Percentiles rank a stretch among this genome's conserved stretches.
phyloP scores from a whole-genome alignment of 148 eudicot species.

The Suaeda aralocaspica region DNA sequence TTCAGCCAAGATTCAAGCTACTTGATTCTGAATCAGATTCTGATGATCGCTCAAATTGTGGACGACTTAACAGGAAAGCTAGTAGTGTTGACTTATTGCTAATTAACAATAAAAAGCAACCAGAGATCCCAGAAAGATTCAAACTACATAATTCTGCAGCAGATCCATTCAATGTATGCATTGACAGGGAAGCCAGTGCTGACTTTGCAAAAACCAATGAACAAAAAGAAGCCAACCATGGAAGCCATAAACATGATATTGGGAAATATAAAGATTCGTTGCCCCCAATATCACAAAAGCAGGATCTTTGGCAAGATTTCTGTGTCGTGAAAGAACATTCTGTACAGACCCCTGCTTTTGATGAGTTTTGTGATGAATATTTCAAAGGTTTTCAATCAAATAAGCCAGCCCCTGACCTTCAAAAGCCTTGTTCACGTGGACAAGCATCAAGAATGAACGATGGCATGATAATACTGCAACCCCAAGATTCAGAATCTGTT shows the following conservation, averaged over 20 bases:
- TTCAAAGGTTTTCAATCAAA: slow-evolving; percentile 39
- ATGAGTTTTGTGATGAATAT: slow-evolving; percentile 68
- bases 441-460: slow-evolving; percentile 12
- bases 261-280: slow-evolving; percentile 29
- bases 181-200: slow-evolving; percentile 19
- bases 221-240: slow-evolving; percentile 20
- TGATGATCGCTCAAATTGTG: slow-evolving; percentile 44
- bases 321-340: slow-evolving; percentile 31
- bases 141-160: slow-evolving; percentile 30
- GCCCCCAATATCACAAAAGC: slow-evolving; percentile 25
- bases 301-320: slow-evolving; percentile 71
- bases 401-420: slow-evolving; percentile 23
- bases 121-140: background rate
- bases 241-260: slow-evolving; percentile 16
- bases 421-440: slow-evolving; percentile 22
- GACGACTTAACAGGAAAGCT: slow-evolving; percentile 15
- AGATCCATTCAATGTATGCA: slow-evolving; percentile 34
- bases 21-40: slow-evolving; percentile 48
- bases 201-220: slow-evolving; percentile 21
- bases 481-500: slow-evolving; percentile 26
- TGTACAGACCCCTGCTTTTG: slow-evolving; percentile 79
- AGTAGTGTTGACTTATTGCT: slow-evolving; percentile 21
- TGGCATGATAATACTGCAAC: slow-evolving; percentile 22
- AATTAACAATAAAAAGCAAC: slow-evolving; percentile 19
- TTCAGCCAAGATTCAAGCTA: slow-evolving; percentile 8